Percentiles rank a stretch among this genome's conserved stretches.
These are phyloP conservation scores for Periconia macrospinosa DNA, from an alignment of 2,329 filamentous ascomycete genomes.

Conservation along the genomic window DNA sequence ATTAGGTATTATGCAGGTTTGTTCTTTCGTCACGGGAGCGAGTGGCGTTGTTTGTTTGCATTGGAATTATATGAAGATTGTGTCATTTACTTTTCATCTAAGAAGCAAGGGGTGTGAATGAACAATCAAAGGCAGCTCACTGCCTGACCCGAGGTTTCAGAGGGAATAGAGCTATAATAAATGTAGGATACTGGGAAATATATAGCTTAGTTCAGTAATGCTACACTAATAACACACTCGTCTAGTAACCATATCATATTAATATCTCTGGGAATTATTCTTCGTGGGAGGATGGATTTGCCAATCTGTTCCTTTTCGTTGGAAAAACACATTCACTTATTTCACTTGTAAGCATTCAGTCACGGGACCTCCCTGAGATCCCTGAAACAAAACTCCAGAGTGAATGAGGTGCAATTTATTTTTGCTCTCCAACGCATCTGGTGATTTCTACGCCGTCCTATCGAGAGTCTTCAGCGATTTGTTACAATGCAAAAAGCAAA, in stretches of 20 bases:
- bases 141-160: too few species aligned
- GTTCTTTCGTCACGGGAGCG: background rate
- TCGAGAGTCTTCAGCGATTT: constrained; percentile 6
- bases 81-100: background rate
- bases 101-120: too few species aligned
- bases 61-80: background rate
- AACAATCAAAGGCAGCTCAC: too few species aligned
- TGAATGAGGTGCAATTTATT: background rate
- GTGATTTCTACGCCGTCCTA: constrained; percentile 71
- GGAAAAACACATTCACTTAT: too few species aligned
- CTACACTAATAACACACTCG: too few species aligned
- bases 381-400: too few species aligned
- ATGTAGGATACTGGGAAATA: background rate
- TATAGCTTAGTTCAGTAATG: too few species aligned
- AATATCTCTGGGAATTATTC: background rate
- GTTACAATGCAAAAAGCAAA: background rate
- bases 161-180: background rate
- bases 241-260: too few species aligned
- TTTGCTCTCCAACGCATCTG: constrained; percentile 48
- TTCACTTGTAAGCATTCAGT: too few species aligned
- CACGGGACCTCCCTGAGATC: too few species aligned
- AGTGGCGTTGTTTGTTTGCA: background rate
- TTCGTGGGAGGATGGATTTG: background rate
- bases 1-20: background rate
- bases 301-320: too few species aligned